Evolutionary conservation across 202 grass and related monocot genomes (phyloP).

Genomic region (Carex sylvatica): DNA sequence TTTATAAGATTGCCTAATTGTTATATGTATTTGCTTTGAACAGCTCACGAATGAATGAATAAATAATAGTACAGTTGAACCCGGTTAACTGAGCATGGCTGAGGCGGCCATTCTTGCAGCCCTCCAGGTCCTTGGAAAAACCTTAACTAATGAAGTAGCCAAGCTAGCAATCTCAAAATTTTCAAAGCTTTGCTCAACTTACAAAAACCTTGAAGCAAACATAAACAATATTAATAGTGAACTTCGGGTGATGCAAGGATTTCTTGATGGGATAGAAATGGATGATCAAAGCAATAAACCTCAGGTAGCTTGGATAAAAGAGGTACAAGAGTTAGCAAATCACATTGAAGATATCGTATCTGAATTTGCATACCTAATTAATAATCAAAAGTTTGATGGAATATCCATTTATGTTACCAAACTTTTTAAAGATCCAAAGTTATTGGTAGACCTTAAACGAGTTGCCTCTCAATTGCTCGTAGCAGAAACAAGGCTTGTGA

Average conservation of each 20-base stretch:
- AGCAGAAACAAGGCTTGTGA: constrained; percentile 19
- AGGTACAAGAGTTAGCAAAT: constrained; percentile 1
- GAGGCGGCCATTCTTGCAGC: too few species aligned
- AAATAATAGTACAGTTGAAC: too few species aligned
- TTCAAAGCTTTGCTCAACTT: too few species aligned
- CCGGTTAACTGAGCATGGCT: too few species aligned
- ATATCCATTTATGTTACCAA: background rate
- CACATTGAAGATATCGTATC: constrained; percentile 35
- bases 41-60: too few species aligned
- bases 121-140: too few species aligned
- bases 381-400: background rate
- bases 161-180: too few species aligned
- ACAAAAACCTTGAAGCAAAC: background rate
- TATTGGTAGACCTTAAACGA: background rate
- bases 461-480: background rate
- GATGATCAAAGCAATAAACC: background rate
- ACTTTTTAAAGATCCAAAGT: background rate
- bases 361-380: constrained; percentile 18
- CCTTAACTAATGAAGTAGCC: too few species aligned
- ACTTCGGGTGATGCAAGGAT: background rate
- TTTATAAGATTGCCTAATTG: too few species aligned
- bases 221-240: background rate
- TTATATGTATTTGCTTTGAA: too few species aligned
- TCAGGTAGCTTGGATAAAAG: constrained; percentile 7
- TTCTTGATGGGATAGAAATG: background rate